These are phyloP conservation scores for Candida gorgasii DNA, from an alignment of 805 yeast genomes.

Conservation along the genomic window DNA sequence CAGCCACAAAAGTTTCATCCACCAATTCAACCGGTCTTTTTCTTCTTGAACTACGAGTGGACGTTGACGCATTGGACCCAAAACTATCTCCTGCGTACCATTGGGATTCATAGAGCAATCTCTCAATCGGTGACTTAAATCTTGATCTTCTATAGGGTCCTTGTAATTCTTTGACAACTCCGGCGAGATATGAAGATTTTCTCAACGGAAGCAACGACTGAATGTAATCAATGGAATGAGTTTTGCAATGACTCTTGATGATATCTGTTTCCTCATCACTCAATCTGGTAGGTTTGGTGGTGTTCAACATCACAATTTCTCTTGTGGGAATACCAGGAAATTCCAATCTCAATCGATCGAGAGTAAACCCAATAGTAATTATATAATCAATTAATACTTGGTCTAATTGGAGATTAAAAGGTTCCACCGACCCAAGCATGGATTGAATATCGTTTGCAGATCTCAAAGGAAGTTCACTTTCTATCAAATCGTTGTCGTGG, in stretches of 20 bases:
- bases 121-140: conserved; percentile 30
- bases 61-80: not conserved
- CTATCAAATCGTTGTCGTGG: conserved; percentile 1
- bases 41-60: conserved; percentile 7
- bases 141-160: conserved; percentile 23
- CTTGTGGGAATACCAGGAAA: conserved; percentile 17
- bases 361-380: conserved; percentile 10
- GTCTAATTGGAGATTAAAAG: conserved; percentile 8
- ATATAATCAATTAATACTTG: conserved; percentile 11
- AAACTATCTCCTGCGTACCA: conserved; percentile 32
- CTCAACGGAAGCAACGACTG: conserved; percentile 21
- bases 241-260: conserved; percentile 7
- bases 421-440: conserved; percentile 1
- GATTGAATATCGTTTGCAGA: not conserved
- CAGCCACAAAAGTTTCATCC: conserved; percentile 3
- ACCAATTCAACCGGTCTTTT: conserved; percentile 5
- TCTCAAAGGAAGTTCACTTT: conserved; percentile 16
- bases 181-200: conserved; percentile 1
- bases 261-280: conserved; percentile 23
- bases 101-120: conserved; percentile 39
- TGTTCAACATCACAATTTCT: conserved; percentile 20
- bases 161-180: not conserved
- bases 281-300: conserved; percentile 20
- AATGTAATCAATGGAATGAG: conserved; percentile 20
- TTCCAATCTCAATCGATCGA: conserved; percentile 10